Evolutionary conservation across 2,329 filamentous ascomycete genomes (phyloP), one percentile per base, ranked within the genome.

Genomic region (Cryoendolithus antarcticus): DNA sequence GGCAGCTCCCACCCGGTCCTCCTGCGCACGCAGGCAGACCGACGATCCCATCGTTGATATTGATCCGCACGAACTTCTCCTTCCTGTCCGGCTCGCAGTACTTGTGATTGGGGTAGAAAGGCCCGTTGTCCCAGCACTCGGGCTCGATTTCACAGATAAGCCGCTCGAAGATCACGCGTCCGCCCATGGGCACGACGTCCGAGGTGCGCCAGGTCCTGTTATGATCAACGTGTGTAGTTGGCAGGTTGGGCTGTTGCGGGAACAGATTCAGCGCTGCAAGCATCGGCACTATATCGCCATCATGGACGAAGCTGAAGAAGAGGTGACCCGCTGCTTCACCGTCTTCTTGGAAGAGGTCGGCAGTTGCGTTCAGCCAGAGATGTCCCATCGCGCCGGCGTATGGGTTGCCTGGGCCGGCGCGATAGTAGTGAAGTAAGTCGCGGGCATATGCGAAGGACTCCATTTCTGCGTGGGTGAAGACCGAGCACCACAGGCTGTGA

Each of bases 271-370:
- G 59, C 0, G 71, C 65, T 3, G 70, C 61, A 10, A 76, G 54
- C 50, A 75, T 64, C 2, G 71, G 71, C 2, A 71, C 62, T 12
- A 77, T 72, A 43, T 76, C 73, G 28, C 70, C 71, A 46, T 77
- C 73, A 42, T 77, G 73, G 4, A 72, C 72, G 47, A 77, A 77
- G 50, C 69, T 75, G 46, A 76, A 69, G 50, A 73, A 77, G 10
- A 74, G 50, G 2, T 61, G 57, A 2, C 70, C 71, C 9, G 58
- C 61, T 5, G 56, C 53, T 3, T 62, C 60, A 0, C 70, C 66
- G 30, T 65, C 53, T 4, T 56, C 47, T 3, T 31, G 34, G 40
- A 77, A 54, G 29, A 76, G 51, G 34, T 64, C 58, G 5, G 64
- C 59, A 0, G 72, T 76, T 3, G 72, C 71, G 52, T 76, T 74